A percentile compares a stretch with the other conserved stretches of the same genome.
These are phyloP conservation scores for Hypomontagnella submonticulosa DNA, from an alignment of 495 filamentous ascomycete species.

Conservation along the genomic window DNA sequence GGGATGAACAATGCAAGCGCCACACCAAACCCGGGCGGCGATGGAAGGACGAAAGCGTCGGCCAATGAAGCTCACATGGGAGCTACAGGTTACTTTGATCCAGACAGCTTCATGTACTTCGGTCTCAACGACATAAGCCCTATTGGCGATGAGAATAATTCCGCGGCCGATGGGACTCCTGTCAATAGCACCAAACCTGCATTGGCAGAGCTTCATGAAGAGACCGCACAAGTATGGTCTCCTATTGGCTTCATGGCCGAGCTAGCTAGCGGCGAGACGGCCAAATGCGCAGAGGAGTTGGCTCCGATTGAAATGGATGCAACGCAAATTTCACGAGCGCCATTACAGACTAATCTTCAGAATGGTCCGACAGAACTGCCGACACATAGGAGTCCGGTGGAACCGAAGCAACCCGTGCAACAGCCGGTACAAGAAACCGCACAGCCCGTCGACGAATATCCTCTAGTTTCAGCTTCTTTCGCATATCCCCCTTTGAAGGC, in stretches of 20 bases:
- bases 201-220: slow-evolving; percentile 45
- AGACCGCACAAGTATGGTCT: slow-evolving; percentile 27
- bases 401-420: slow-evolving; percentile 35
- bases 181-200: slow-evolving; percentile 8
- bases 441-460: slow-evolving; percentile 40
- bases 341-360: slow-evolving; percentile 30
- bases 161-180: slow-evolving; percentile 1
- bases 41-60: slow-evolving; percentile 9
- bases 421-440: slow-evolving; percentile 8
- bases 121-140: slow-evolving; percentile 54
- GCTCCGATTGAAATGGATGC: slow-evolving; percentile 56
- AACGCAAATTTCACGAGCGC: slow-evolving; percentile 32
- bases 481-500: slow-evolving; percentile 40
- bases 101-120: slow-evolving; percentile 56
- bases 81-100: slow-evolving; percentile 53
- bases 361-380: slow-evolving; percentile 44
- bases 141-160: slow-evolving; percentile 42
- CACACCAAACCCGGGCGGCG: slow-evolving; percentile 33
- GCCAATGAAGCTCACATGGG: slow-evolving; percentile 37
- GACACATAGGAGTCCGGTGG: slow-evolving; percentile 47
- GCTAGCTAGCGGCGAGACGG: slow-evolving; percentile 50
- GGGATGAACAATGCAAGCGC: slow-evolving; percentile 14
- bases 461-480: slow-evolving; percentile 46
- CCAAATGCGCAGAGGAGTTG: slow-evolving; percentile 53
- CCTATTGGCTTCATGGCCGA: slow-evolving; percentile 59